These are phyloP conservation scores for Skeletonema grethae DNA, from an alignment of 108 stramenopile genomes.

Conservation along the genomic window DNA sequence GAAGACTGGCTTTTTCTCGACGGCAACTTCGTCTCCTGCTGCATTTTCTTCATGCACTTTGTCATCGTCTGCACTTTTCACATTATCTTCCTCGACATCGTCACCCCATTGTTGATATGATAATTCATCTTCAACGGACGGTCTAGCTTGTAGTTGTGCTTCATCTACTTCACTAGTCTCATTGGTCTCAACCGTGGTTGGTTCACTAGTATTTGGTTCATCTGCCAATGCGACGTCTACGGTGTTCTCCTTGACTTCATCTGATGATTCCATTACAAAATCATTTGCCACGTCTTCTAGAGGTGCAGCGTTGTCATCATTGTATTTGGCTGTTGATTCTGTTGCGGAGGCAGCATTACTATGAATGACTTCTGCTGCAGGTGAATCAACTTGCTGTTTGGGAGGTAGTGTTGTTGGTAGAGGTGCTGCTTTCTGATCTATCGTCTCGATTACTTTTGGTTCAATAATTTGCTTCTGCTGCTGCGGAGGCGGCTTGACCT, in stretches of 20 bases:
- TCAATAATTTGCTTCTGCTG: neutral
- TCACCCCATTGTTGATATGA: slow-evolving; percentile 47
- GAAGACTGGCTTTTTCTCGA: slow-evolving; percentile 15
- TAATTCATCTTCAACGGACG: slow-evolving; percentile 45
- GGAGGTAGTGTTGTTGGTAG: neutral
- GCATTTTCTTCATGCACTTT: neutral
- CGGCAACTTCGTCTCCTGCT: neutral
- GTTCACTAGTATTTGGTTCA: slow-evolving; percentile 10
- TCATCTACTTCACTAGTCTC: neutral
- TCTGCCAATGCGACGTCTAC: neutral
- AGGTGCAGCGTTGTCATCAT: slow-evolving; percentile 38
- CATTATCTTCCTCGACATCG: slow-evolving; percentile 10
- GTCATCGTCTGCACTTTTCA: neutral
- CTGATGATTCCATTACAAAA: slow-evolving; percentile 17
- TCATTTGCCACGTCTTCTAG: slow-evolving; percentile 11
- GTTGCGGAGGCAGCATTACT: neutral
- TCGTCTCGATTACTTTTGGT: neutral
- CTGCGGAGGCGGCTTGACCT: slow-evolving; percentile 1
- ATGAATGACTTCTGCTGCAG: slow-evolving; percentile 32
- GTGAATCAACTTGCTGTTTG: neutral
- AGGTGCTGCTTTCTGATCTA: neutral
- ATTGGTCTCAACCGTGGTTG: slow-evolving; percentile 1
- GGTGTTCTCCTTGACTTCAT: slow-evolving; percentile 8
- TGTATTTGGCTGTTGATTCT: slow-evolving; percentile 34
- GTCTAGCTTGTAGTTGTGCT: slow-evolving; percentile 19